These are phyloP conservation scores for Ophiostoma montium DNA, from an alignment of 2,329 filamentous ascomycete genomes.

Conservation along the genomic window DNA sequence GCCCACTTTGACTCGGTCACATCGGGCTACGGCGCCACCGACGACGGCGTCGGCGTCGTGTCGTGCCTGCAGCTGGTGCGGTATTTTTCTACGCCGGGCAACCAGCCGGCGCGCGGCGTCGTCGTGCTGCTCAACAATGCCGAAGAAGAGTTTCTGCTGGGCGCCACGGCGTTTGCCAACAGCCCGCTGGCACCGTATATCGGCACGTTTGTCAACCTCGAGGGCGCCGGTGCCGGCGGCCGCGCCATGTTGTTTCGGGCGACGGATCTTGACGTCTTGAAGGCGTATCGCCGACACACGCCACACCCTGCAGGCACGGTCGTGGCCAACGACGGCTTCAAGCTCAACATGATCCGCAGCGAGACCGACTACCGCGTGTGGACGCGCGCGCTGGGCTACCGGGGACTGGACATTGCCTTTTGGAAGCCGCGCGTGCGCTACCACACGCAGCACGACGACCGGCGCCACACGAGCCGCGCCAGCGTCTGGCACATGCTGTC, in stretches of 20 bases:
- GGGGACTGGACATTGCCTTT: constrained; percentile 86
- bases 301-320: constrained; percentile 73
- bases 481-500: constrained; percentile 94
- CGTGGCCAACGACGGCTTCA: constrained; percentile 71
- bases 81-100: constrained; percentile 62
- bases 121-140: constrained; percentile 86
- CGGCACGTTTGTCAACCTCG: constrained; percentile 84
- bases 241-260: constrained; percentile 76
- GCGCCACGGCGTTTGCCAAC: constrained; percentile 70
- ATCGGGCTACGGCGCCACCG: constrained; percentile 83
- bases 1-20: constrained; percentile 88
- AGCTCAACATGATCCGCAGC: constrained; percentile 62
- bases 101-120: constrained; percentile 65
- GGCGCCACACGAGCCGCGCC: constrained; percentile 55
- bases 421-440: constrained; percentile 76
- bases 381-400: constrained; percentile 59
- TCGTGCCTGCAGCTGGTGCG: constrained; percentile 72
- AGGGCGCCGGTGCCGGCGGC: constrained; percentile 86
- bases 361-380: constrained; percentile 86
- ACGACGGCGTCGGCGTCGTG: constrained; percentile 85
- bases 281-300: constrained; percentile 54
- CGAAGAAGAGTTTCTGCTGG: constrained; percentile 85
- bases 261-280: constrained; percentile 75
- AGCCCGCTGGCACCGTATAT: constrained; percentile 43
- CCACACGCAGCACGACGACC: constrained; percentile 81